Conservation (phyloP, 192 early-diverging fungal species). For the Chytriomyces confervae region DNA sequence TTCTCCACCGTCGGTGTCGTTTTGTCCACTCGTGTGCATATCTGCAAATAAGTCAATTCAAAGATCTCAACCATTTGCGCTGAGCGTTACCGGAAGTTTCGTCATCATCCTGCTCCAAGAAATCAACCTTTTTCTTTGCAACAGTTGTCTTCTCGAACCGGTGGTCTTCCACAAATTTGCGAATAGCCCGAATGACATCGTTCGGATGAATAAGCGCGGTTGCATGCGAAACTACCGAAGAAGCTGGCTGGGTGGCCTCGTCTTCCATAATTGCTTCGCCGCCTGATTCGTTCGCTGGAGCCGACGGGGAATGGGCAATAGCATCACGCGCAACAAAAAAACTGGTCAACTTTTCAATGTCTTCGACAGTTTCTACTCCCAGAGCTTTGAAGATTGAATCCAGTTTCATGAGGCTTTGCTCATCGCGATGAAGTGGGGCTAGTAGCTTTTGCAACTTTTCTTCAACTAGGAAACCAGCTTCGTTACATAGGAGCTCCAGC, state of each 20-base stretch:
- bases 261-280: not conserved
- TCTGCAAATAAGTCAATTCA: constrained; percentile 2
- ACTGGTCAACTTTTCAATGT: constrained; percentile 54
- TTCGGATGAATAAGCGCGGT: constrained; percentile 54
- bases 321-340: constrained; percentile 48
- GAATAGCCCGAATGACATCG: constrained; percentile 51
- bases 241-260: not conserved
- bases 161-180: constrained; percentile 52
- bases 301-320: not conserved
- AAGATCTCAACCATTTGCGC: constrained; percentile 10
- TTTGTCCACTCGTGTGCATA: not conserved
- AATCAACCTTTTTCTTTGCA: not conserved
- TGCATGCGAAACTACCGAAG: not conserved
- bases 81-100: not conserved
- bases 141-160: constrained; percentile 22
- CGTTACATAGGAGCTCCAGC: constrained; percentile 58
- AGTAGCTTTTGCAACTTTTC: constrained; percentile 65
- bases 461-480: constrained; percentile 64
- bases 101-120: constrained; percentile 14
- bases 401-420: constrained; percentile 61
- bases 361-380: constrained; percentile 58
- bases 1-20: not conserved
- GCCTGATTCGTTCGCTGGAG: not conserved
- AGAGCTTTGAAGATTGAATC: constrained; percentile 67
- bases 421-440: constrained; percentile 54